Conservation (phyloP, 495 filamentous ascomycete genomes). For the Lasiosphaeria ovina region DNA sequence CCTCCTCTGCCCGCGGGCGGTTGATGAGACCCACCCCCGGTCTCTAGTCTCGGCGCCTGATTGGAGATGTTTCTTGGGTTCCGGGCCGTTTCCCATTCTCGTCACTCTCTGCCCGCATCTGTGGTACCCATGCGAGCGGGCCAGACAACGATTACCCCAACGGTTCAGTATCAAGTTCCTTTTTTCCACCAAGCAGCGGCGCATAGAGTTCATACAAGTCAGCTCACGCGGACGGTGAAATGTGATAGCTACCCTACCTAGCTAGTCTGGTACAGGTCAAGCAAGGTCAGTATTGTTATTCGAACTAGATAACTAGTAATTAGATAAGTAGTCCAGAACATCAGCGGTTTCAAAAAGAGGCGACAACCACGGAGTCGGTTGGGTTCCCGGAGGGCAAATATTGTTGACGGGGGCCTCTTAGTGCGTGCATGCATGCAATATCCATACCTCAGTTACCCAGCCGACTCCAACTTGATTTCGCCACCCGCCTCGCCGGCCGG, state of each 20-base stretch:
- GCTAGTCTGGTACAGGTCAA: too few relatives aligned
- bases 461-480: too few relatives aligned
- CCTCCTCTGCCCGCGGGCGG: background rate
- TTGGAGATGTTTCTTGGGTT: constrained; percentile 8
- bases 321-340: too few relatives aligned
- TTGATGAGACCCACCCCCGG: background rate
- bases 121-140: constrained; percentile 7
- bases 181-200: constrained; percentile 24
- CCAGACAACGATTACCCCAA: constrained; percentile 9
- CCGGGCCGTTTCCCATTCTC: constrained; percentile 16
- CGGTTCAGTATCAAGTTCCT: constrained; percentile 3
- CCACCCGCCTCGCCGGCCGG: too few relatives aligned
- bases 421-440: too few relatives aligned
- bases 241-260: background rate
- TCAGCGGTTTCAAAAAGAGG: too few relatives aligned
- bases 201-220: background rate
- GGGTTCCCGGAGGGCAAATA: too few relatives aligned
- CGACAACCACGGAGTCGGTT: too few relatives aligned
- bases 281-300: too few relatives aligned
- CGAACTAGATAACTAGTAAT: too few relatives aligned
- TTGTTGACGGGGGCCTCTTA: too few relatives aligned
- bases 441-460: too few relatives aligned
- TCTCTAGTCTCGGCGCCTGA: constrained; percentile 2
- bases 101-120: constrained; percentile 4
- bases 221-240: background rate